These are phyloP conservation scores for Aethionema arabicum DNA, from an alignment of 345 rosid species.

Conservation along the genomic window DNA sequence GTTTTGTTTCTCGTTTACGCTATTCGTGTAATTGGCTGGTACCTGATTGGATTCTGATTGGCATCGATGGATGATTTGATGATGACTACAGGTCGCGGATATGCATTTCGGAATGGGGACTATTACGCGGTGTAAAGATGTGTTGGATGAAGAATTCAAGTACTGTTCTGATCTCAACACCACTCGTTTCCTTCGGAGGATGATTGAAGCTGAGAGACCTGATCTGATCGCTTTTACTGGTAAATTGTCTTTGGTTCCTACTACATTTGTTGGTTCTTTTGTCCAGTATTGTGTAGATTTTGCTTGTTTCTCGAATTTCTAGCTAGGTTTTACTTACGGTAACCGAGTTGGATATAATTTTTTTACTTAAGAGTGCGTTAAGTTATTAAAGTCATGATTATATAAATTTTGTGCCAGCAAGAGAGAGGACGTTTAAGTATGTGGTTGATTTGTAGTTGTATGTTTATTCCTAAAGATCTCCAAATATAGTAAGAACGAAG, in stretches of 20 bases:
- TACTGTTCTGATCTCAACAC: slow-evolving; percentile 88
- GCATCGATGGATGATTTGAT: neutral
- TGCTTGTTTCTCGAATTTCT: neutral
- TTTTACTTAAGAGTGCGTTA: neutral
- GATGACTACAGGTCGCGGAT: slow-evolving; percentile 64
- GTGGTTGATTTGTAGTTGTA: neutral
- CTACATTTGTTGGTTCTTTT: neutral
- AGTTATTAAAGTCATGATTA: neutral
- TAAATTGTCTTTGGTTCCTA: slow-evolving; percentile 16
- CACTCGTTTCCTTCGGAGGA: slow-evolving; percentile 61
- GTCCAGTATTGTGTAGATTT: too few relatives aligned
- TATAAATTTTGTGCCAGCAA: neutral
- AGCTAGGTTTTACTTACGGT: neutral
- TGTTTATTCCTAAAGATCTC: neutral
- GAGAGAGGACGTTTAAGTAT: neutral
- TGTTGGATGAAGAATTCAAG: slow-evolving; percentile 49
- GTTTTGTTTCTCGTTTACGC: neutral
- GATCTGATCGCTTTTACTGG: slow-evolving; percentile 89
- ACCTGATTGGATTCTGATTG: neutral
- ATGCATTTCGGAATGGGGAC: slow-evolving; percentile 86
- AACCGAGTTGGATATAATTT: neutral
- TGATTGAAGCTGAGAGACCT: slow-evolving; percentile 73
- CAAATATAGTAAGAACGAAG: neutral
- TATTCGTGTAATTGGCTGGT: neutral
- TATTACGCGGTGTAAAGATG: slow-evolving; percentile 75